Percentiles rank a stretch among this genome's conserved stretches.
Evolutionary conservation across 345 rosid species (phyloP).

Genomic region (Angophora floribunda): DNA sequence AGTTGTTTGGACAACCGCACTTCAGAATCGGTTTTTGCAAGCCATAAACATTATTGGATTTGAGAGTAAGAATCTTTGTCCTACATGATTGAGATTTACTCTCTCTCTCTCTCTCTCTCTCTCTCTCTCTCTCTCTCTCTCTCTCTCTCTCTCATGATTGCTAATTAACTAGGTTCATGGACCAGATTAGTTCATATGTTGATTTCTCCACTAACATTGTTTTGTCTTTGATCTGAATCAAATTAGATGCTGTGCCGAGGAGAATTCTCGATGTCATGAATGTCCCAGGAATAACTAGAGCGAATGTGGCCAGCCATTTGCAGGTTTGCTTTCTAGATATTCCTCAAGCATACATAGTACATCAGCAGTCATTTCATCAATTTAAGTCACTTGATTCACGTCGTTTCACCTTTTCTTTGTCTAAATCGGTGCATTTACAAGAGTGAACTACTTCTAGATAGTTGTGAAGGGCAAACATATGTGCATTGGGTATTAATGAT

Average conservation of each 20-base stretch:
- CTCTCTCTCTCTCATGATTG: neutral
- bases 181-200: neutral
- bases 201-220: neutral
- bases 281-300: conserved; percentile 28
- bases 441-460: neutral
- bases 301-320: conserved; percentile 36
- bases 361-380: neutral
- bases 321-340: conserved; percentile 35
- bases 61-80: conserved; percentile 25
- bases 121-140: neutral
- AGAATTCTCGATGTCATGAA: conserved; percentile 39
- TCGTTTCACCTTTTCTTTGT: neutral
- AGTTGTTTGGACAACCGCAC: conserved; percentile 44
- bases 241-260: conserved; percentile 63
- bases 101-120: neutral
- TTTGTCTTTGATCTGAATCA: neutral
- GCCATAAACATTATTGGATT: conserved; percentile 45
- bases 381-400: neutral
- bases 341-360: neutral
- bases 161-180: neutral
- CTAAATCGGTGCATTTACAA: neutral
- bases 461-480: neutral
- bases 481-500: neutral
- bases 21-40: conserved; percentile 45
- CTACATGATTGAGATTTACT: conserved; percentile 6